Conservation (phyloP, 176 grass and related monocot genomes). For the Melocanna baccifera region DNA sequence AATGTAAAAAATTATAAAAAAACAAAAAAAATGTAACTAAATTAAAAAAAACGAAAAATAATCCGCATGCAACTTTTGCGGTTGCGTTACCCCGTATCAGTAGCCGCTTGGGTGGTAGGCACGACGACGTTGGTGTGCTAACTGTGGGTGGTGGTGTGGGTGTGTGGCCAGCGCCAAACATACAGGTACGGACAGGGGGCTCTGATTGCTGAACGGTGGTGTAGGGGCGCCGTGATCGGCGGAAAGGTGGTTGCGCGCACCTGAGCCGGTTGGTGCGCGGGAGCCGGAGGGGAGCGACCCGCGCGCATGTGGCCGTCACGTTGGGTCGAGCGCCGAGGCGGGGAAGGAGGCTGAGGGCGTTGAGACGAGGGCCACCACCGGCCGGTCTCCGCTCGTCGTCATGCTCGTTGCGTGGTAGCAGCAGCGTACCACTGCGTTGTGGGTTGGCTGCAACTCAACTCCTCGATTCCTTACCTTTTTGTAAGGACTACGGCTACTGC, state of each 20-base stretch:
- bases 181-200: background rate
- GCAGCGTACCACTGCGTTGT: background rate
- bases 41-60: too few species aligned
- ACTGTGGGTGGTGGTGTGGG: background rate
- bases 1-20: too few species aligned
- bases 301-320: conserved; percentile 30
- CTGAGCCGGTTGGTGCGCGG: background rate
- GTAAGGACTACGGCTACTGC: background rate
- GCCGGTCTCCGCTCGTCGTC: background rate
- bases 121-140: background rate
- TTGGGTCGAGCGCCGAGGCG: background rate
- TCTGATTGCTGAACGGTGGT: background rate
- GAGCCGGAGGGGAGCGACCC: background rate
- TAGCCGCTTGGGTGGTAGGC: background rate
- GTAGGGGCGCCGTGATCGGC: conserved; percentile 30
- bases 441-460: background rate
- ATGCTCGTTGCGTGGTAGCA: background rate
- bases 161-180: background rate
- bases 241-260: conserved; percentile 23
- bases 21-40: too few species aligned
- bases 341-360: background rate
- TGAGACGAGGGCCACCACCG: conserved; percentile 22
- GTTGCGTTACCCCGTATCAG: background rate
- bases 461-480: background rate
- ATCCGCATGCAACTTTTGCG: background rate